Base-by-base conservation (phyloP, 495 filamentous ascomycete species). In the Xylaria longipes region DNA sequence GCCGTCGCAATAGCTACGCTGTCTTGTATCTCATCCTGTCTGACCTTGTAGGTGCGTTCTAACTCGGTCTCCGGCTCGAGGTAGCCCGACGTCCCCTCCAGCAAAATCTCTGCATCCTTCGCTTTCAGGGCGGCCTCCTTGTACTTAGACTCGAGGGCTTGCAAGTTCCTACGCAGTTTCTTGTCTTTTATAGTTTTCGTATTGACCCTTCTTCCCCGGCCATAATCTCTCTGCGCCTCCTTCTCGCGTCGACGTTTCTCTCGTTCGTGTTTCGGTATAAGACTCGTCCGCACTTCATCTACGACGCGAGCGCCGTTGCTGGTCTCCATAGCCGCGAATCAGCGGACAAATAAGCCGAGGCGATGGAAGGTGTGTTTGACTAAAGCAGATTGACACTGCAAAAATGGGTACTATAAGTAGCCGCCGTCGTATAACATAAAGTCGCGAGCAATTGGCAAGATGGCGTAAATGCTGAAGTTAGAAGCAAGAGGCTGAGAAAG, bases 81-180 rank as follows among this genome's bases (percentile, higher is more conserved):
- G 74, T 96, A 96, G 8, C 96, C 96, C 25, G 87, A 84, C n/a
- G 90, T 86, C 76, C 97, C 93, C 79, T 97, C 95, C 46, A 95
- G 88, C 56, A 99, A 85, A 71, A 98, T 97, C 84, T 98, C 97
- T 7, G 94, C 94, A 89, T 98, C 94, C 78, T 95, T 94, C 6
- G 95, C 93, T 78, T 90, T 90, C 11, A 96, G 80, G 0, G 91
- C 82, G 2, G 95, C 95, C 76, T 90, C 87, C 79, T 94, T 89
- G 81, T 95, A 94, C 78, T 93, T 94, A 60, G 82, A 82, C 76
- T 99, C 96, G 60, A 97, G 86, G 17, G 84, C 84, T 72, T 88
- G 89, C 5, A 99, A 84, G 75, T 93, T 97, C 4, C 89, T 87
- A 43, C 94, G 90, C 43, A 98, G 84, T 77, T 98, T 99, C 85